Evolutionary conservation across 2,329 filamentous ascomycete species (phyloP), one percentile per base, ranked within the genome.

Genomic region (Amauroascus niger): DNA sequence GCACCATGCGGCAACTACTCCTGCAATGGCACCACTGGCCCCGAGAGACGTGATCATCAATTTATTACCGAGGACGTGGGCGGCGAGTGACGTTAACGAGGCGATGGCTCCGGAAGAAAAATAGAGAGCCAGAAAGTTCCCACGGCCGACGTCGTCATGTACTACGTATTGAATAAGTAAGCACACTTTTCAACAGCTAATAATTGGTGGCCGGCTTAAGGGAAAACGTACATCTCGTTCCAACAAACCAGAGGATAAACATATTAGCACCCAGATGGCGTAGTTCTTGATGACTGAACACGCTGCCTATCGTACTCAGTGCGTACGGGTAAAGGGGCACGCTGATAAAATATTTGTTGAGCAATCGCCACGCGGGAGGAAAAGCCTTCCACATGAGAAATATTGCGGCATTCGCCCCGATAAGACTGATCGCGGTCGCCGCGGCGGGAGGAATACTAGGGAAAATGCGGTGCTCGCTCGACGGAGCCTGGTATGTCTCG

Each of bases 291-390:
- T 84, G 81, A 53, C 76, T 78, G 66, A 83, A 82, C 9, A 74
- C 66, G 60, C 75, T 78, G 16, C 77, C 75, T 4, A 83, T 58
- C 51, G 79, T 67, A 55, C 76, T 76, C 6, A 76, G 55, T 7
- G 78, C 71, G 55, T 74, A 72, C 0, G 80, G 80, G 56, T 76
- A 78, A 16, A 74, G 71, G 2, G 77, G 74, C 3, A 75, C 69
- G 35, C 73, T 71, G 52, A 78, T 71, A 62, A 80, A 78, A 67
- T 78, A 80, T 50, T 74, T 76, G 57, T 79, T 82, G 57, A 81
- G 69, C 20, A 75, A 54, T 26, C 70, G 70, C 79, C 79, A 83
- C 22, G 77, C 62, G 0, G 75, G 76, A 14, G 78, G 77, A 22
- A 69, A 51, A 28, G 73, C 55, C 52, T 74, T 75, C 75, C 79